These are phyloP conservation scores for Vaccinium vitisidaea DNA, from an alignment of 148 eudicot genomes.

Conservation along the genomic window DNA sequence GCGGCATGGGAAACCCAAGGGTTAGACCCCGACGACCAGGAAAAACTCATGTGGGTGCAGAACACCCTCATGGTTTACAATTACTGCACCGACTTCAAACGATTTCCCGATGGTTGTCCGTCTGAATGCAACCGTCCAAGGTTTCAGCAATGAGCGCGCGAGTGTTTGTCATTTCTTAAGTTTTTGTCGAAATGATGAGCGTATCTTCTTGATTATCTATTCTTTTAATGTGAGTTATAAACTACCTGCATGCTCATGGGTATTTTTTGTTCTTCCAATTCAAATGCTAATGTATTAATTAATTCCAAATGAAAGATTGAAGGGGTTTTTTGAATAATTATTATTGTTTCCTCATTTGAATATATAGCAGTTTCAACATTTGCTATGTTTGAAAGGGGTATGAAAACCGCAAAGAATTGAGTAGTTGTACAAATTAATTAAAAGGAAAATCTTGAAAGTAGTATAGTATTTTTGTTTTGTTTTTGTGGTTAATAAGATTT, in stretches of 20 bases:
- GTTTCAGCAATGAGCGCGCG: background rate
- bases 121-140: slow-evolving; percentile 12
- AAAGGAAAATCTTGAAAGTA: too few species aligned
- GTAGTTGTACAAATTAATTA: too few species aligned
- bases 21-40: background rate
- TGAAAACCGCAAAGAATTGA: background rate
- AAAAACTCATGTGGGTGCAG: slow-evolving; percentile 8
- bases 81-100: slow-evolving; percentile 12
- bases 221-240: background rate
- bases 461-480: too few species aligned
- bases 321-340: background rate
- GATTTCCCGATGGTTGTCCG: slow-evolving; percentile 7
- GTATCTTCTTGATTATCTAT: background rate
- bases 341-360: background rate
- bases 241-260: background rate
- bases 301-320: background rate
- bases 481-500: background rate
- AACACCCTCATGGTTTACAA: slow-evolving; percentile 16
- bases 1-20: background rate
- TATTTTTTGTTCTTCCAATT: background rate
- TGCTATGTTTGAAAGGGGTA: background rate
- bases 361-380: background rate
- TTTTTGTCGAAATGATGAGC: background rate
- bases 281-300: background rate
- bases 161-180: background rate